Evolutionary conservation across 2,329 filamentous ascomycete species (phyloP), one percentile per base, ranked within the genome.

Genomic region (Scedosporium apiospermum): DNA sequence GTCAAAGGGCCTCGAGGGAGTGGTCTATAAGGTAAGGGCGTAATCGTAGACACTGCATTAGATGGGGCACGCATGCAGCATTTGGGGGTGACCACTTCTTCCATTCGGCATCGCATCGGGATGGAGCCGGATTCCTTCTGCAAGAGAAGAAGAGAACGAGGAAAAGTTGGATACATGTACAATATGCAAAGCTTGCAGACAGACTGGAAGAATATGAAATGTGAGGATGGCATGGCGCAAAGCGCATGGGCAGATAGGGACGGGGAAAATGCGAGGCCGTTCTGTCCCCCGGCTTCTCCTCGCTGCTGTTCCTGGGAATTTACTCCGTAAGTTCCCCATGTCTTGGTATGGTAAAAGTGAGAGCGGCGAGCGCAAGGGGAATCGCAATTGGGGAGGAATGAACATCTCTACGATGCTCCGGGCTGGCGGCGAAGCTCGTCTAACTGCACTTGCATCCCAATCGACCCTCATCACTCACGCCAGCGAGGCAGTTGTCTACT

Each of bases 21-120:
- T 26, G 18, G 53, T 57, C 18, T 26, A 3, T n/a, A 27, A 18
- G 18, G 38, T 23, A 34, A 44, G 58, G 58, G 58, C 58, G 58
- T 60, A 46, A 46, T 26, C 41, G 38, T 60, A 60, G 41, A 27
- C 44, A 49, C 16, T 16, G 26, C 44, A 51, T 44, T 27, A 23
- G 12, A 51, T 61, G 59, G 44, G 59, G 59, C 59, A 61, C 59
- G 59, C 59, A 61, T 61, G 59, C 59, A 61, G 59, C 14, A 46
- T 26, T 30, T n/a, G 26, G 38, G 44, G 44, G 44, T 49, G n/a
- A 7, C 44, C 18, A 7, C 18, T 21, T 49, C 44, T 49, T 21
- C 18, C 44, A 18, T 21, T 49, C 44, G 34, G 34, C 34, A 14
- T 38, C 9, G 34, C 46, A 51, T 51, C 14, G 46, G 46, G 46